phyloP scores from a whole-genome alignment of 306 rosid genomes.

The Citrullus colocynthis region DNA sequence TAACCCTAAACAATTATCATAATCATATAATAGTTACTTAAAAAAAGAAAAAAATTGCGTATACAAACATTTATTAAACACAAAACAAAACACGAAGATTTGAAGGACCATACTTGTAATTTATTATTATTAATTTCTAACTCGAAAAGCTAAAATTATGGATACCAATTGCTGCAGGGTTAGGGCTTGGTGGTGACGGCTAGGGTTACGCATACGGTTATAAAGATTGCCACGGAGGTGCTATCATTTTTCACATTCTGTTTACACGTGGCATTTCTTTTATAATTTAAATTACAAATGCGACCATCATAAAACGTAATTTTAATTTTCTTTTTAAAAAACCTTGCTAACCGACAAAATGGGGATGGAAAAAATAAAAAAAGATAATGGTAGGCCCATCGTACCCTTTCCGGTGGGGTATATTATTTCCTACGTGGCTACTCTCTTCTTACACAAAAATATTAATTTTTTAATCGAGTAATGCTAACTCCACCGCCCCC shows the following conservation, averaged over 20 bases:
- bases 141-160: background rate
- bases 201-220: constrained; percentile 22
- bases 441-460: background rate
- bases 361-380: background rate
- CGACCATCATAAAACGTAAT: too few species aligned
- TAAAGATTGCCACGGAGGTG: background rate
- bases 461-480: background rate
- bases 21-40: too few species aligned
- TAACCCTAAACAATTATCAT: too few species aligned
- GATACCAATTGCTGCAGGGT: constrained; percentile 3
- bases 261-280: constrained; percentile 7
- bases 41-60: too few species aligned
- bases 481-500: background rate
- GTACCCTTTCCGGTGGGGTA: background rate
- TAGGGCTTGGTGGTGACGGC: constrained; percentile 15
- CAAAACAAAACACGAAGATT: too few species aligned
- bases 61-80: too few species aligned
- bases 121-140: background rate
- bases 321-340: too few species aligned
- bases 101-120: too few species aligned
- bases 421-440: background rate
- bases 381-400: constrained; percentile 5
- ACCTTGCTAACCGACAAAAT: background rate
- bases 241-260: background rate
- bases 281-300: too few species aligned